These are phyloP conservation scores for Neoconidiobolus thromboides DNA, from an alignment of 371 early-diverging fungal species.

Conservation along the genomic window DNA sequence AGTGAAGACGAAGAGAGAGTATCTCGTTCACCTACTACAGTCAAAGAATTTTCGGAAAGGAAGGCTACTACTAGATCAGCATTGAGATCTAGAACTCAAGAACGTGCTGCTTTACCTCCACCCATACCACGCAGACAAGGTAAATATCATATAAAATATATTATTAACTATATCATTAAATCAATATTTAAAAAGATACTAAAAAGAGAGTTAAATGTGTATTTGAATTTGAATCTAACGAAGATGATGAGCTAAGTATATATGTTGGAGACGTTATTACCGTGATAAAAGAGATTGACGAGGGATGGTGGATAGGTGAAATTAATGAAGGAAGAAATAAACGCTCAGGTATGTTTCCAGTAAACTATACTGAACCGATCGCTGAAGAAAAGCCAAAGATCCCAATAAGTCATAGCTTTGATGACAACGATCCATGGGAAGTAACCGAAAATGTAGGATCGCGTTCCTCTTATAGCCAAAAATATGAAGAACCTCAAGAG, in stretches of 20 bases:
- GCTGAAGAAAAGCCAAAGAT: slow-evolving; percentile 9
- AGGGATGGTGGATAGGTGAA: slow-evolving; percentile 81
- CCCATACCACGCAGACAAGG: not conserved
- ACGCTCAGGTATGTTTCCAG: slow-evolving; percentile 56
- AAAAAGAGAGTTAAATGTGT: slow-evolving; percentile 29
- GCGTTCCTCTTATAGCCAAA: not conserved
- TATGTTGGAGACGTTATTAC: slow-evolving; percentile 46
- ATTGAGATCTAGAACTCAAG: not conserved
- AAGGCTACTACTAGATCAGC: too few species aligned
- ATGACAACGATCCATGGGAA: not conserved
- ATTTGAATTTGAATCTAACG: slow-evolving; percentile 45
- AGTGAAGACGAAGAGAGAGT: not conserved
- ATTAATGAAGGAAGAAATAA: slow-evolving; percentile 17
- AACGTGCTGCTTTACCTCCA: not conserved
- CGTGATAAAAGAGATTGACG: slow-evolving; percentile 52
- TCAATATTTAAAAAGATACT: not conserved
- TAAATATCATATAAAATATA: not conserved
- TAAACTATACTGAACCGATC: slow-evolving; percentile 43
- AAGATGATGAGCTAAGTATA: slow-evolving; percentile 42
- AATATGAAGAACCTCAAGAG: not conserved
- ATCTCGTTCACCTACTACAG: too few species aligned
- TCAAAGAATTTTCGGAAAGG: too few species aligned
- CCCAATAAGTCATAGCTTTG: not conserved
- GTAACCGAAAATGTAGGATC: not conserved
- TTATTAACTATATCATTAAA: not conserved